Evolutionary conservation across 805 yeast species (phyloP).

Genomic region (Saturnispora bothae): DNA sequence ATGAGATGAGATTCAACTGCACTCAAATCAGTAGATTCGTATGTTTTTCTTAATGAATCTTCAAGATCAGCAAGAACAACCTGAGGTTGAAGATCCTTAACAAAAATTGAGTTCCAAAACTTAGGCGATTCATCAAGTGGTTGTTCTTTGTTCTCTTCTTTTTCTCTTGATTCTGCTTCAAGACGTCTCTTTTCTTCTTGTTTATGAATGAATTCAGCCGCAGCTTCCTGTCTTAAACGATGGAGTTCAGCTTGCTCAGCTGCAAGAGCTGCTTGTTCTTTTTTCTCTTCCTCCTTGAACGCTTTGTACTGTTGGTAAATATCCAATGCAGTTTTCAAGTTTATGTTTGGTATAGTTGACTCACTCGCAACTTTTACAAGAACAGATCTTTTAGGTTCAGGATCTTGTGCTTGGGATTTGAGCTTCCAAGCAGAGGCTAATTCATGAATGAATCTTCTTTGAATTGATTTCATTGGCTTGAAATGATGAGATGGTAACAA

Average conservation of each 20-base stretch:
- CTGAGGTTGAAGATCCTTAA: conserved; percentile 45
- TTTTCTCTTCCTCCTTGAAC: conserved; percentile 21
- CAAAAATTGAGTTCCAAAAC: conserved; percentile 42
- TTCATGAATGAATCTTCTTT: conserved; percentile 61
- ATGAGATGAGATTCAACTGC: conserved; percentile 5
- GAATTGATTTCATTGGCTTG: conserved; percentile 61
- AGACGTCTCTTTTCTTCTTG: not conserved
- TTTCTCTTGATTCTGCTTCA: conserved; percentile 10
- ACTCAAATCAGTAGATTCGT: conserved; percentile 1
- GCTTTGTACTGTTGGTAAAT: conserved; percentile 25
- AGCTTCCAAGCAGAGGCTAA: conserved; percentile 49
- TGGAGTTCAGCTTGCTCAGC: conserved; percentile 17
- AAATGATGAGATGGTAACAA: conserved; percentile 40
- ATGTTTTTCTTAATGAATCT: conserved; percentile 10
- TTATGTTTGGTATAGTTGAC: conserved; percentile 32
- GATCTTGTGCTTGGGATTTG: conserved; percentile 67
- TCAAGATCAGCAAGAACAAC: conserved; percentile 37
- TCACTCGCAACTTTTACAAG: conserved; percentile 34
- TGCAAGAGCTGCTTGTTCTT: conserved; percentile 19
- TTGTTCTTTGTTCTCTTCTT: not conserved
- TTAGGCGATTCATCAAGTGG: not conserved
- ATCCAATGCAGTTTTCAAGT: conserved; percentile 35
- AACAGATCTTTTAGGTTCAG: conserved; percentile 70
- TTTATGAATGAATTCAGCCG: conserved; percentile 12
- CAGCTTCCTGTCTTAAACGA: conserved; percentile 21